These are phyloP conservation scores for Hypoxylon sp. DNA, from an alignment of 2,329 filamentous ascomycete genomes.

Conservation along the genomic window DNA sequence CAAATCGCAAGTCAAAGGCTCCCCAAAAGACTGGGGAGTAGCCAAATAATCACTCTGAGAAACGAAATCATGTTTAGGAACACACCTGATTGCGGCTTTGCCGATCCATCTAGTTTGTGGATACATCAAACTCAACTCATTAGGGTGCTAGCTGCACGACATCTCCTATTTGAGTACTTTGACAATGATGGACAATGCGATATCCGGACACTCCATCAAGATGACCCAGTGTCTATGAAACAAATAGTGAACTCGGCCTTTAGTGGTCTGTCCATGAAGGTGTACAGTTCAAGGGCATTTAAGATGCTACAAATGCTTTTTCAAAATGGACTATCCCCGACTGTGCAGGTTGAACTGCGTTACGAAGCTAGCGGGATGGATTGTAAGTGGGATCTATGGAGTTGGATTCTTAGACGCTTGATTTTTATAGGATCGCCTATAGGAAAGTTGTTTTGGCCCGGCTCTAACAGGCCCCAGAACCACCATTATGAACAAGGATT, in stretches of 20 bases:
- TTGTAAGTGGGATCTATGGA: constrained; percentile 1
- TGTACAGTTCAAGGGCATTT: not conserved
- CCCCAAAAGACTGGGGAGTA: not conserved
- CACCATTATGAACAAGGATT: not conserved
- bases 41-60: not conserved
- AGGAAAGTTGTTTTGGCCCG: not conserved
- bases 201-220: not conserved
- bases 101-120: not conserved
- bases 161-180: constrained; percentile 21
- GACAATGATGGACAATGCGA: constrained; percentile 7
- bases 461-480: too few species aligned
- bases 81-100: not conserved
- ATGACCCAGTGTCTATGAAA: constrained; percentile 3
- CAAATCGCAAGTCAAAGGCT: not conserved
- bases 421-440: not conserved
- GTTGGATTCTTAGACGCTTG: constrained; percentile 13
- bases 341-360: not conserved
- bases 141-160: not conserved
- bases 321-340: constrained; percentile 20
- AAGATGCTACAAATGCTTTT: constrained; percentile 19
- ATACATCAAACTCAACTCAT: constrained; percentile 7
- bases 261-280: not conserved
- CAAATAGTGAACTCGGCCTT: not conserved
- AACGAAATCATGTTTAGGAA: not conserved
- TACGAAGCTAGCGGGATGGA: fast-evolving